Evolutionary conservation across 2,329 filamentous ascomycete species (phyloP).

Genomic region (Microdochium paspali): DNA sequence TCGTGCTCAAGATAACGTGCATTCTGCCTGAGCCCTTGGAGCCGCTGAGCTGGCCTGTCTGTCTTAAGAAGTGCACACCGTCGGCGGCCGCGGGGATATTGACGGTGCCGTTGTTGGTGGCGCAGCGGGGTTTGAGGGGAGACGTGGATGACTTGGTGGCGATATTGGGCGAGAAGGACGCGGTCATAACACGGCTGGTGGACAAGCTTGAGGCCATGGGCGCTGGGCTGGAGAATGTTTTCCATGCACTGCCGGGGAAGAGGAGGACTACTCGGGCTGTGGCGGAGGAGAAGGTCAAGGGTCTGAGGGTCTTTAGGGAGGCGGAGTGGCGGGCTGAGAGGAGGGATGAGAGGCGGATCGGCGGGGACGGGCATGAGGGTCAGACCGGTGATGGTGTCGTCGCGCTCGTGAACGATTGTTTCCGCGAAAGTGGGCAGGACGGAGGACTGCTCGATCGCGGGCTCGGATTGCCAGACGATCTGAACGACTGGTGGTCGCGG

Average conservation of each 20-base stretch:
- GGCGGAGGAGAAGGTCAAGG: slow-evolving; percentile 39
- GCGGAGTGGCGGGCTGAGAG: slow-evolving; percentile 24
- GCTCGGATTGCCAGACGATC: neutral
- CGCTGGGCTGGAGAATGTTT: slow-evolving; percentile 42
- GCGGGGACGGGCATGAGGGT: slow-evolving; percentile 8
- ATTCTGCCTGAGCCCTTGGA: slow-evolving; percentile 52
- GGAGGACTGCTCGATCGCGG: neutral
- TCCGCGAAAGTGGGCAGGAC: neutral
- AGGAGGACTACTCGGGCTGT: slow-evolving; percentile 32
- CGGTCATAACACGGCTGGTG: slow-evolving; percentile 36
- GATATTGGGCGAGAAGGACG: slow-evolving; percentile 39
- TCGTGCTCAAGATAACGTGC: slow-evolving; percentile 47
- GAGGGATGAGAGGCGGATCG: neutral
- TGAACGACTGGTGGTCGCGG: slow-evolving; percentile 41
- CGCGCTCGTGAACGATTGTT: slow-evolving; percentile 25
- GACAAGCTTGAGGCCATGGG: slow-evolving; percentile 46
- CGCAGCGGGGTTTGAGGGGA: slow-evolving; percentile 26
- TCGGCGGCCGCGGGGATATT: slow-evolving; percentile 35
- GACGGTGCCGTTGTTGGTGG: slow-evolving; percentile 41
- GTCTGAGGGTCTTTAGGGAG: slow-evolving; percentile 38
- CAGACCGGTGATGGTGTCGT: slow-evolving; percentile 19
- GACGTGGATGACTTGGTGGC: slow-evolving; percentile 33
- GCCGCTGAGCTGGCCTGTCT: slow-evolving; percentile 56
- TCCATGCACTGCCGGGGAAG: slow-evolving; percentile 38
- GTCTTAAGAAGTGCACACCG: slow-evolving; percentile 36